phyloP scores from a whole-genome alignment of 164 flowering plant species.

The Magnolia sinica region DNA sequence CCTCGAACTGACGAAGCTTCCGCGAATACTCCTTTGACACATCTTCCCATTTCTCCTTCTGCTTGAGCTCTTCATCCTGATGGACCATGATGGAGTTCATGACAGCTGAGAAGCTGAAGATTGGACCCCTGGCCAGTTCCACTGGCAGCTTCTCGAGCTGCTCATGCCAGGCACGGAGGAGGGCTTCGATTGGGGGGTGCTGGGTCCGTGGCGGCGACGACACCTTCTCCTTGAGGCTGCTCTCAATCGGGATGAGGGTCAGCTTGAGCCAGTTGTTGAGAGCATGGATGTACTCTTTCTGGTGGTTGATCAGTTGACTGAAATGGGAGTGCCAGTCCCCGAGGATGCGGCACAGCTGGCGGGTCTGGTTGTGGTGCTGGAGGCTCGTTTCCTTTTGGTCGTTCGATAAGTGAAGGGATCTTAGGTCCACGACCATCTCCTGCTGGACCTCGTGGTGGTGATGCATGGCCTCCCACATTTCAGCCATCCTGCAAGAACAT shows the following conservation, averaged over 20 bases:
- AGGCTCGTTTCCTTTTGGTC: slow-evolving; percentile 56
- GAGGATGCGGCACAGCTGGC: slow-evolving; percentile 39
- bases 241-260: slow-evolving; percentile 81
- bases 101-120: slow-evolving; percentile 63
- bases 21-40: slow-evolving; percentile 49
- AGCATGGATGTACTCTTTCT: slow-evolving; percentile 59
- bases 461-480: slow-evolving; percentile 78
- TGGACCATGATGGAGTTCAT: slow-evolving; percentile 51
- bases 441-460: slow-evolving; percentile 58
- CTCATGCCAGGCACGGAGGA: slow-evolving; percentile 68
- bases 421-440: slow-evolving; percentile 46
- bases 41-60: slow-evolving; percentile 73
- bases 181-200: slow-evolving; percentile 63
- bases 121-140: slow-evolving; percentile 60
- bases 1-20: slow-evolving; percentile 56
- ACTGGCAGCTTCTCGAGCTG: slow-evolving; percentile 70
- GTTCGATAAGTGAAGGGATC: slow-evolving; percentile 46
- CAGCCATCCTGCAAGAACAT: slow-evolving; percentile 51
- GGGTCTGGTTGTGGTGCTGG: slow-evolving; percentile 61
- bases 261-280: slow-evolving; percentile 74
- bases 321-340: slow-evolving; percentile 59
- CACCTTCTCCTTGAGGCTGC: slow-evolving; percentile 68
- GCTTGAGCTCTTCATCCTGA: slow-evolving; percentile 75
- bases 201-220: slow-evolving; percentile 62
- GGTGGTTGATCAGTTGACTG: slow-evolving; percentile 52